Conservation (phyloP, 495 filamentous ascomycete genomes). For the Endocarpon pusillum region DNA sequence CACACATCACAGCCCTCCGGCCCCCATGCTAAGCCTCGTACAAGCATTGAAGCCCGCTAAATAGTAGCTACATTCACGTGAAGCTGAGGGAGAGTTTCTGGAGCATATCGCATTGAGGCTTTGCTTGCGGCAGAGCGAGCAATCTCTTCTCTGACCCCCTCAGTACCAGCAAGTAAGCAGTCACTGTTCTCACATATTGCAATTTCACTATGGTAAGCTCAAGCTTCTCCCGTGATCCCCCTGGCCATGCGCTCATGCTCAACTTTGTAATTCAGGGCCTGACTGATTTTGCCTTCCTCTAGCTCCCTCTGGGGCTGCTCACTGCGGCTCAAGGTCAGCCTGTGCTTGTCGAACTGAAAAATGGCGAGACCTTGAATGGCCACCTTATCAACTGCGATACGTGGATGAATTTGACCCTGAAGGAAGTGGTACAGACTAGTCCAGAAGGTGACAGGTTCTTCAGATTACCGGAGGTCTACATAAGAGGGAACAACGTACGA, state of each 20-base stretch:
- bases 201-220: conserved; percentile 14
- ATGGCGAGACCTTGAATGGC: conserved; percentile 92
- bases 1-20: no score
- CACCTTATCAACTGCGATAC: conserved; percentile 92
- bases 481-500: conserved; percentile 87
- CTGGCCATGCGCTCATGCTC: background rate
- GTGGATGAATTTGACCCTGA: conserved; percentile 97
- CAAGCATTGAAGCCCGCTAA: no score
- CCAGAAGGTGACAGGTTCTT: conserved; percentile 89
- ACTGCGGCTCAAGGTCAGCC: conserved; percentile 94
- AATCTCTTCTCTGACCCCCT: background rate
- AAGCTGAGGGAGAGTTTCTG: no score
- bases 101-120: no score
- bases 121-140: conserved; percentile 3
- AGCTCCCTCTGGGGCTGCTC: conserved; percentile 86
- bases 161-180: conserved; percentile 10
- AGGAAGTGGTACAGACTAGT: conserved; percentile 95
- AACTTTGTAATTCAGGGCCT: background rate
- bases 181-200: conserved; percentile 9
- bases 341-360: conserved; percentile 98
- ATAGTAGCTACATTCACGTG: no score
- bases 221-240: conserved; percentile 3
- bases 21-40: no score
- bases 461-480: conserved; percentile 80
- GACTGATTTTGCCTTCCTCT: background rate